Evolutionary conservation across 2,329 filamentous ascomycete genomes (phyloP), one percentile per base, ranked within the genome.

Genomic region (Calonectria naviculata): DNA sequence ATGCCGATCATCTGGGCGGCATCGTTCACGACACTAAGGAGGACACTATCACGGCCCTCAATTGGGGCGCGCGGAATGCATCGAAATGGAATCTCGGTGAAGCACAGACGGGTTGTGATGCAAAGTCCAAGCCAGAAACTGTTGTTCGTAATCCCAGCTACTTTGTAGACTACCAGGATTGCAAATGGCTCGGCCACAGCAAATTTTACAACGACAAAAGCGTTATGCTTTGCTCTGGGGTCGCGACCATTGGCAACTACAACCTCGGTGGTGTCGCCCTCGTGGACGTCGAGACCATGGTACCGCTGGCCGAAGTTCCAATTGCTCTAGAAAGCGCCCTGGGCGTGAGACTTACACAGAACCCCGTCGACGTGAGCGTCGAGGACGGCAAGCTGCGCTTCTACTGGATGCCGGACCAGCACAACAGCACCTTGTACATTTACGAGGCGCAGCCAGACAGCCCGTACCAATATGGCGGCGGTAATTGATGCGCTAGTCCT

Each of bases 101-200:
- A 0, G 31, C 38, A 19, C 60, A 69, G 34, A 72, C 73, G 10
- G 77, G 71, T 8, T 75, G 78, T 38, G 72, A 70, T 8, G 72
- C 68, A 17, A 67, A 58, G 0, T 73, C 76, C 4, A 65, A 70
- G 2, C 76, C 81, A 2, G 49, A 70, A 1, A 65, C 24, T 2
- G 69, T 75, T 0, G 72, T 78, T 1, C 74, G 71, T 6, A 87
- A 87, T 61, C 85, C 85, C 0, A 83, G 80, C 41, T 82, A 85
- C 73, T 88, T 83, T 75, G 76, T 85, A 66, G 87, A 88, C 70
- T 88, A 88, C 74, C 86, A 88, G 76, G 87, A 88, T 80, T 88
- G 86, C 79, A 88, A 88, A 74, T 87, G 84, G 76, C 79, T 88
- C 0, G 87, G 86, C 5, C 83, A 82, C 72, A 81, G 82, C 17